Percentiles rank a stretch among this genome's conserved stretches.
Conservation (phyloP, 2,329 filamentous ascomycete species). For the Phialophora verrucosa region DNA sequence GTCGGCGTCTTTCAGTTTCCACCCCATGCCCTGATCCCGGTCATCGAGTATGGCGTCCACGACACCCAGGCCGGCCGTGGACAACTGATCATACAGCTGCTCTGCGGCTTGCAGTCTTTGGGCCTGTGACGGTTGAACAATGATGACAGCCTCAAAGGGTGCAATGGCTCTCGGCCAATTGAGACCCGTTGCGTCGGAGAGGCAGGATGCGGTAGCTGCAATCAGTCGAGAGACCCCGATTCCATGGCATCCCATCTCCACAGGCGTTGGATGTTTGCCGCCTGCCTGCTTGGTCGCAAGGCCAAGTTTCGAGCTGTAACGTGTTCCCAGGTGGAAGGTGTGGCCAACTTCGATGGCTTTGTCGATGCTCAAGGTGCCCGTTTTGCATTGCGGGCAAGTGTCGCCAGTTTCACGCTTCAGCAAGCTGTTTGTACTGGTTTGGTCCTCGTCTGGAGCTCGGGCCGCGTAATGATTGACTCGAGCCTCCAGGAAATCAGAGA, state of each 20-base stretch:
- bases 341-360: conserved; percentile 89
- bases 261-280: conserved; percentile 54
- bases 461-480: conserved; percentile 22
- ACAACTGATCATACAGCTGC: conserved; percentile 68
- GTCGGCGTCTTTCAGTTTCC: conserved; percentile 91
- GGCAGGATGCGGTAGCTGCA: conserved; percentile 78
- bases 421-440: conserved; percentile 53
- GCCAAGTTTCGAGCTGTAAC: conserved; percentile 78
- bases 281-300: conserved; percentile 56
- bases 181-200: conserved; percentile 73
- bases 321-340: conserved; percentile 89
- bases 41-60: conserved; percentile 79
- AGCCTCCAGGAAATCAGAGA: background rate
- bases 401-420: conserved; percentile 71
- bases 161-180: conserved; percentile 89
- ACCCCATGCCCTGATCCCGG: conserved; percentile 69
- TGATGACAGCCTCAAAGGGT: conserved; percentile 76
- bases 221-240: conserved; percentile 92
- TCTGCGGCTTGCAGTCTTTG: conserved; percentile 53
- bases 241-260: conserved; percentile 96
- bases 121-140: conserved; percentile 59
- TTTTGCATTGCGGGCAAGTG: conserved; percentile 71
- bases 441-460: conserved; percentile 5
- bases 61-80: conserved; percentile 26
- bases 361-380: conserved; percentile 67